Evolutionary conservation across 306 rosid genomes (phyloP), one percentile per base, ranked within the genome.

Genomic region (Quercus suber): DNA sequence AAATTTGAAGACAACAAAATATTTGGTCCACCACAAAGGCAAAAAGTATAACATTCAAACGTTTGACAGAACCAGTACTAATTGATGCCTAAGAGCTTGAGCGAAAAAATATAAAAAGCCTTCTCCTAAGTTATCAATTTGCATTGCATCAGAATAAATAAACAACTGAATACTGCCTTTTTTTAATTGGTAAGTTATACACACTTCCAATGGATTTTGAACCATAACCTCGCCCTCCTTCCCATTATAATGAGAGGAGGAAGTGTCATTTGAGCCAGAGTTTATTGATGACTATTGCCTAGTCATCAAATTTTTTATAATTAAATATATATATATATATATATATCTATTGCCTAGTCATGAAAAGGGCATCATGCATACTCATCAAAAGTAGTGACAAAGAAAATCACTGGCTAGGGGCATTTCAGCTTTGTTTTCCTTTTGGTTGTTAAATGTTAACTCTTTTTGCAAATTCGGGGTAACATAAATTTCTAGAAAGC

Each of bases 1-100:
- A 78, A 81, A 79, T 64, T 74, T 70, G 59, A 76, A 67, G 5
- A n/a, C 55, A 69, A 60, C 13, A 72, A 64, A 55, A 78, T 75
- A 55, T 69, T 81, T 20, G 69, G 27, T 35, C 51, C 52, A 8
- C 14, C 27, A n/a, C 15, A 68, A 64, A 68, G 41, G 35, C 19
- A 68, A 11, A 45, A 68, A 25, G 23, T 35, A 68, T 68, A 8
- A 33, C 13, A 4, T 67, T 35, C 8, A 33, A 18, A 67, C 52
- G 19, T 35, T 67, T 15, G 51, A 35, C 23, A 67, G 23, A 28
- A 33, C 19, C 51, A 7, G 3, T 18, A 31, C 6, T 33, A 65
- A 65, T 31, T 33, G 31, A 20, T 31, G 49, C n/a, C n/a, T 5
- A 23, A 2, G 55, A 53, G n/a, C 65, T 30, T 15, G 19, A 17